Conservation (phyloP, 2,329 filamentous ascomycete species). For the Colletotrichum theobromicola region DNA sequence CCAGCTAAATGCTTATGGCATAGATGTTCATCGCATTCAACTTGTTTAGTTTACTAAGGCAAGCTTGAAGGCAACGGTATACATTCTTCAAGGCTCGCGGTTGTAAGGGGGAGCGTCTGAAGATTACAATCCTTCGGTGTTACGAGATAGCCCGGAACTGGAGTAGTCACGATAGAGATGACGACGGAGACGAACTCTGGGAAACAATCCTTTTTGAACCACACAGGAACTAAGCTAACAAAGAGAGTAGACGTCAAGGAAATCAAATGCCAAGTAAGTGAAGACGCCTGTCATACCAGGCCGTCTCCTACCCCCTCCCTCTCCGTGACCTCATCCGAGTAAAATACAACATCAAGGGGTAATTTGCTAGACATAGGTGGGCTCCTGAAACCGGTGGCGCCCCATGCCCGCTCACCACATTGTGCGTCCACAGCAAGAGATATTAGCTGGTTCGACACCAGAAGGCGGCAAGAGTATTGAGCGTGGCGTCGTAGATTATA, state of each 20-base stretch:
- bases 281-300: constrained; percentile 32
- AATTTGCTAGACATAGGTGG: not conserved
- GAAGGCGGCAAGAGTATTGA: constrained; percentile 23
- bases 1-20: not conserved
- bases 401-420: not conserved
- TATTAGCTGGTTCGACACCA: not conserved
- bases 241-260: constrained; percentile 32
- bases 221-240: constrained; percentile 19
- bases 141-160: not conserved
- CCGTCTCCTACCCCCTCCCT: constrained; percentile 26
- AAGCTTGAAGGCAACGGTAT: not conserved
- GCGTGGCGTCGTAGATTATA: constrained; percentile 31
- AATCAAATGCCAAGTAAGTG: constrained; percentile 45
- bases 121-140: no score
- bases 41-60: not conserved
- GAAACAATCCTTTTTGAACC: constrained; percentile 14
- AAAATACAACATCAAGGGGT: constrained; percentile 40
- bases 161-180: not conserved
- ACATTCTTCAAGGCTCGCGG: not conserved
- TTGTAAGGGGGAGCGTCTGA: not conserved
- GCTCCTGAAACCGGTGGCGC: not conserved
- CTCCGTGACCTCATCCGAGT: constrained; percentile 28
- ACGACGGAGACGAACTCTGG: not conserved
- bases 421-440: not conserved
- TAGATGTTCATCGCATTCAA: not conserved